Evolutionary conservation across 768 basidiomycete species (phyloP), one percentile per base, ranked within the genome.

Genomic region (Lentinula raphanica): DNA sequence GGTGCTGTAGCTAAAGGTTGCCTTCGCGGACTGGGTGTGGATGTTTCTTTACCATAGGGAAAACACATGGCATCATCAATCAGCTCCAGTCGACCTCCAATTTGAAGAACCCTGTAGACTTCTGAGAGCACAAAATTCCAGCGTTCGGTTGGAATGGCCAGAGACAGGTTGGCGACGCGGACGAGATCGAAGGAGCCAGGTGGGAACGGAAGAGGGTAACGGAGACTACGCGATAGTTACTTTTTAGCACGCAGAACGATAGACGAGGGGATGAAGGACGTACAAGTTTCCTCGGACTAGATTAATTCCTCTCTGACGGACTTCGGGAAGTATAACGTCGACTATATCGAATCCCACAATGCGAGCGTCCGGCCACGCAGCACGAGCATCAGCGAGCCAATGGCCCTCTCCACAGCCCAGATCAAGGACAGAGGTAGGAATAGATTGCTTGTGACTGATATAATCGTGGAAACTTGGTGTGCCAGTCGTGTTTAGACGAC

Each of bases 31-130:
- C 27, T 29, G 27, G 54, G n/a, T 21, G 40, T 17, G 56, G 40
- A 44, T 59, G 65, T 58, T 58, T 66, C 39, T 60, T 63, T 35
- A n/a, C 77, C 73, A 58, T 81, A 83, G 1, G 88, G 85, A 63
- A 89, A 90, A 61, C 80, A 68, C 32, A 88, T 71, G 63, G 86
- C 72, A 68, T 92, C 90, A 68, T 90, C 87, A 51, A 92, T 82
- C 49, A 91, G 64, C 67, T 93, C 91, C 2, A 92, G 71, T 8
- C 81, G 78, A 3, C 91, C 90, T 15, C 77, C 81, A 5, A 74
- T 74, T 12, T 71, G 72, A 13, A 92, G 74, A 9, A 92, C 78
- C 25, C 91, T 85, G 15, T 76, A 68, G 4, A 79, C 80, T 76
- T 93, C 87, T 0, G 66, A 61, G 19, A 92, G 58, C 11, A 92